phyloP scores from a whole-genome alignment of 208 protist genomes.

The Spongospora subterranea region DNA sequence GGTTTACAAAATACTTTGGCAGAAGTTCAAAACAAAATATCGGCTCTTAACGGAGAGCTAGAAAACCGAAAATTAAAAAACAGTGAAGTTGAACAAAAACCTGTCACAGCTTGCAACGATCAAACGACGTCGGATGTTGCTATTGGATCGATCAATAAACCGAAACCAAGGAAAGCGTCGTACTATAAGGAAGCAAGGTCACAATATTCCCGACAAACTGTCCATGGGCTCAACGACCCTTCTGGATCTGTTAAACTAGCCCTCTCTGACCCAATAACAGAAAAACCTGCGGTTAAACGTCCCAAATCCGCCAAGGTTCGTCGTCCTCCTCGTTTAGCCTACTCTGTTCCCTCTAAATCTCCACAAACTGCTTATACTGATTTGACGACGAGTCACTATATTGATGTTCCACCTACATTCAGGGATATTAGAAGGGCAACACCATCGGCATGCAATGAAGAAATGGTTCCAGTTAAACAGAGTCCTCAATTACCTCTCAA shows the following conservation, averaged over 20 bases:
- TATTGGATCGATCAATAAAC: background rate
- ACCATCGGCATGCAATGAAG: background rate
- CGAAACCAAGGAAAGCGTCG: background rate
- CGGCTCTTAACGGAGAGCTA: background rate
- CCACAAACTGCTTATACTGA: background rate
- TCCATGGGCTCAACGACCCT: background rate
- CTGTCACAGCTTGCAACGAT: background rate
- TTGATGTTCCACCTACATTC: constrained; percentile 17
- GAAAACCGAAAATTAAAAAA: background rate
- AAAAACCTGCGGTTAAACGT: background rate
- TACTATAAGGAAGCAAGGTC: background rate
- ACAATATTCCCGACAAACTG: constrained; percentile 28
- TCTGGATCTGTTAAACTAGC: background rate
- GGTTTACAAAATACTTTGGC: background rate
- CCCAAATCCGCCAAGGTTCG: background rate
- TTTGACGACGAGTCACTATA: background rate
- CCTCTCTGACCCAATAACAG: background rate
- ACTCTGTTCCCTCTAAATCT: background rate
- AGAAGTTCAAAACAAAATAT: constrained; percentile 2
- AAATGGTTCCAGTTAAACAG: constrained; percentile 35
- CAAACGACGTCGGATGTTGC: background rate
- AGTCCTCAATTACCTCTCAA: background rate
- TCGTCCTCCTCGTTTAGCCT: constrained; percentile 15
- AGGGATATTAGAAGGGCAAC: background rate
- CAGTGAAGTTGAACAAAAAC: background rate